These are phyloP conservation scores for Mucor plumbeus DNA, from an alignment of 371 early-diverging fungal species.

Conservation along the genomic window DNA sequence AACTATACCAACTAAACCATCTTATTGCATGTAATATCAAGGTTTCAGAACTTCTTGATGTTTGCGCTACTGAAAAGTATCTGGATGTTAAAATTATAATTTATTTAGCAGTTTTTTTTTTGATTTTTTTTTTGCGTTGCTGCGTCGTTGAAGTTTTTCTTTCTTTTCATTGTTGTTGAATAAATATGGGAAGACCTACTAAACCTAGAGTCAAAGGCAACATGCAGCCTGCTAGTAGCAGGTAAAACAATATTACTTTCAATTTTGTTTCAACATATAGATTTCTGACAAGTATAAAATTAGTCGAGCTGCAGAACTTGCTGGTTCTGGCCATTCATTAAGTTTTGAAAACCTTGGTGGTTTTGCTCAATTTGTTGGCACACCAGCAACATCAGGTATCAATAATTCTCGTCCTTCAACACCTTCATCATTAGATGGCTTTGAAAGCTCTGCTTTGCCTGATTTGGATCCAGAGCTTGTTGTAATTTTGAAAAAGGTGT, in stretches of 20 bases:
- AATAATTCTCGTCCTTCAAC: conserved; percentile 32
- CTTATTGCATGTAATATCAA: too few relatives aligned
- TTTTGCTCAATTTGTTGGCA: conserved; percentile 66
- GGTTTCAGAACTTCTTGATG: too few relatives aligned
- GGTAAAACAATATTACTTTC: conserved; percentile 44
- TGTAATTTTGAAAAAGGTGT: conserved; percentile 65
- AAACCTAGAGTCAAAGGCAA: conserved; percentile 70
- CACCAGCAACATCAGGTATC: conserved; percentile 17
- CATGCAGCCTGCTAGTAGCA: conserved; percentile 74
- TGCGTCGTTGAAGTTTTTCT: conserved; percentile 9
- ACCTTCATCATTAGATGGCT: conserved; percentile 23
- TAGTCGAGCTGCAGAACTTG: conserved; percentile 77
- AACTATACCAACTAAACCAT: too few relatives aligned
- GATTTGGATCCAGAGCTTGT: conserved; percentile 59
- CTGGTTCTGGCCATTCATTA: conserved; percentile 50
- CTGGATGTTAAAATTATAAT: too few relatives aligned
- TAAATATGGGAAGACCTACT: conserved; percentile 56
- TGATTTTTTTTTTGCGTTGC: conserved; percentile 1
- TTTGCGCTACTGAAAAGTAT: too few relatives aligned
- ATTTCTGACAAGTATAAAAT: neutral
- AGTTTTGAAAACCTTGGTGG: conserved; percentile 63
- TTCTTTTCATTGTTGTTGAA: neutral
- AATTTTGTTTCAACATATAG: neutral
- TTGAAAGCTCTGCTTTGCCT: conserved; percentile 27
- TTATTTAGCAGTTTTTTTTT: neutral